A percentile compares a stretch with the other conserved stretches of the same genome.
Evolutionary conservation across 345 rosid species (phyloP).

Genomic region (Brassica juncea): DNA sequence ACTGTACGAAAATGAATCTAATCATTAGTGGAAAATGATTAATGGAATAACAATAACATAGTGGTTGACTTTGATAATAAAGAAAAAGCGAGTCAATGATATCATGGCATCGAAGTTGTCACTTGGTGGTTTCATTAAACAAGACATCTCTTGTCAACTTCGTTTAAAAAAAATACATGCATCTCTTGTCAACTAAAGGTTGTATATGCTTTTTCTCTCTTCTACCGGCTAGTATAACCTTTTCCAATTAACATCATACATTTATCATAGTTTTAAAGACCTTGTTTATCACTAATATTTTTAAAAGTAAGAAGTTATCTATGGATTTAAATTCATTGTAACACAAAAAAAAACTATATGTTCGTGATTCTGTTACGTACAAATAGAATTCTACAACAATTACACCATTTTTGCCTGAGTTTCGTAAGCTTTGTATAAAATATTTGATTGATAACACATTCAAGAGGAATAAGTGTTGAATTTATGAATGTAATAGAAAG

Average conservation of each 20-base stretch:
- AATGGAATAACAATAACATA: background rate
- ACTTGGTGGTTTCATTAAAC: constrained; percentile 26
- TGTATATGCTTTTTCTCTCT: background rate
- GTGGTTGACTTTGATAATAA: constrained; percentile 26
- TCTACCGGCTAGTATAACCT: background rate
- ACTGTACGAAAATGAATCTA: constrained; percentile 28
- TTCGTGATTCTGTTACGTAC: background rate
- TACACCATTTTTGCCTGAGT: background rate
- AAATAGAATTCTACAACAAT: background rate
- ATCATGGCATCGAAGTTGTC: constrained; percentile 16
- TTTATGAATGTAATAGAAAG: background rate
- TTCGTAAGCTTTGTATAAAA: background rate
- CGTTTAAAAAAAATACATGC: background rate
- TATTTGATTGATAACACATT: background rate
- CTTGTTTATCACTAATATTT: background rate
- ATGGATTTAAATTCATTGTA: background rate
- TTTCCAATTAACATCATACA: background rate
- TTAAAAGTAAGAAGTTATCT: background rate
- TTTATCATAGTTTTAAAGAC: background rate
- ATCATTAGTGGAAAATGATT: constrained; percentile 32
- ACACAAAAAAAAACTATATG: background rate
- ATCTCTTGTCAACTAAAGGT: constrained; percentile 2
- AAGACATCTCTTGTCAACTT: constrained; percentile 20
- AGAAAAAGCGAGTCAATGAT: constrained; percentile 15
- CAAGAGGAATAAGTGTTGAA: constrained; percentile 3